Evolutionary conservation across 345 rosid genomes (phyloP).

Genomic region (Pseudoturritis turrita): DNA sequence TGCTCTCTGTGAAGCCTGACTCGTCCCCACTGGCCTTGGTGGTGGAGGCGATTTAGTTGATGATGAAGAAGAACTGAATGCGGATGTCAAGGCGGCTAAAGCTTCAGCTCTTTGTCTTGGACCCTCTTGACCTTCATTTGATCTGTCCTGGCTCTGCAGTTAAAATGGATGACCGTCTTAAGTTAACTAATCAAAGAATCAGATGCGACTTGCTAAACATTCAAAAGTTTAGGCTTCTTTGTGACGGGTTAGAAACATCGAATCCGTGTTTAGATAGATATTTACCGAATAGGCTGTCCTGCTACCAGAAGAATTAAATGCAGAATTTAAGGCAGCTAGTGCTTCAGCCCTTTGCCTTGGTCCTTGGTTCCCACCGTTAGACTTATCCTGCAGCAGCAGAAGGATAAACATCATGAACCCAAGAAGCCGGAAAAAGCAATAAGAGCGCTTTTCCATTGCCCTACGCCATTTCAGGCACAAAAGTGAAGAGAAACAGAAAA

Average conservation of each 20-base stretch:
- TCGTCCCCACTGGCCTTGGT: slow-evolving; percentile 38
- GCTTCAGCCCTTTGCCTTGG: slow-evolving; percentile 98
- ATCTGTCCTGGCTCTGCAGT: slow-evolving; percentile 50
- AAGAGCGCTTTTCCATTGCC: neutral
- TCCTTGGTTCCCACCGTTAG: slow-evolving; percentile 65
- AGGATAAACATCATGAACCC: neutral
- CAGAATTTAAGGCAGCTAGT: slow-evolving; percentile 85
- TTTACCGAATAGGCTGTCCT: slow-evolving; percentile 48
- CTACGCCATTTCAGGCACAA: neutral
- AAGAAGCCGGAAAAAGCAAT: neutral
- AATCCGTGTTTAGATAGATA: neutral
- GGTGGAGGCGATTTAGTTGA: slow-evolving; percentile 42
- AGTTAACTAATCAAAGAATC: neutral
- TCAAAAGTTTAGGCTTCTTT: neutral
- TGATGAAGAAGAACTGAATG: slow-evolving; percentile 55
- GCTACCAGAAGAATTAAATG: slow-evolving; percentile 64
- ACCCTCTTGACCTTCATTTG: slow-evolving; percentile 45
- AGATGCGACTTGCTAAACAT: neutral
- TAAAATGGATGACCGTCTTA: neutral
- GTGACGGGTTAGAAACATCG: neutral
- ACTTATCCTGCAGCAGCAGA: slow-evolving; percentile 28
- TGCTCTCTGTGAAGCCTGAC: slow-evolving; percentile 84
- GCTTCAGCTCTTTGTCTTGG: slow-evolving; percentile 85
- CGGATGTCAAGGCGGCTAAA: slow-evolving; percentile 74
- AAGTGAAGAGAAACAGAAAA: neutral